Evolutionary conservation across 208 protist genomes (phyloP), one percentile per base, ranked within the genome.

Genomic region (Trypanosoma avium): DNA sequence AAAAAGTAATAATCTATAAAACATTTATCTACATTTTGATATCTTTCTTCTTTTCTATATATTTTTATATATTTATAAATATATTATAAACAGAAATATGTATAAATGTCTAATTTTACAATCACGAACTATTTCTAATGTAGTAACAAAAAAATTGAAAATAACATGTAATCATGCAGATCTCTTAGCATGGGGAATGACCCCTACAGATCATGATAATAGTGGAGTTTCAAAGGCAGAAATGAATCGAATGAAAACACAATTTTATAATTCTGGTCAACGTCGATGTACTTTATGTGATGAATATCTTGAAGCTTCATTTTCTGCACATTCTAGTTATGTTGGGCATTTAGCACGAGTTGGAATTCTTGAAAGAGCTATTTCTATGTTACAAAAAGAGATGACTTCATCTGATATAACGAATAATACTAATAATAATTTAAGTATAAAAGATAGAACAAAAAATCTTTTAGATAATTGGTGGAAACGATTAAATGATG

Each of bases 311-410:
- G 42, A 67, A 1, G 65, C 65, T 3, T 75, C 72, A 33, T 84
- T 83, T 62, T 19, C 24, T 15, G 33, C 60, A 15, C 88, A 94
- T 62, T 60, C 4, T 8, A 24, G 17, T 17, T 67, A 57, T n/a
- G 59, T 84, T 1, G 70, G 81, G 24, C 88, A 94, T 61, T 50
- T 61, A 8, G 74, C 76, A 4, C 82, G 82, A 9, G 22, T 86
- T 4, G 84, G 56, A 15, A 75, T 94, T n/a, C 46, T 92, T 32
- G 73, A 82, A 69, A 66, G 84, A 4, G 69, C 69, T 0, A 40
- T 88, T 7, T 57, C 61, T 19, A 53, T 88, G 8, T 52, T 85
- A 15, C 57, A 77, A 36, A 62, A 53, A 30, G 55, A 55, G 24
- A 32, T 13, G 13, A 5, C 56, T 7, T 9, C 1, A 2, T 24